Percentiles rank a stretch among this genome's conserved stretches.
Conservation (phyloP, 202 grass and related monocot genomes). For the Elaeis oleifera region DNA sequence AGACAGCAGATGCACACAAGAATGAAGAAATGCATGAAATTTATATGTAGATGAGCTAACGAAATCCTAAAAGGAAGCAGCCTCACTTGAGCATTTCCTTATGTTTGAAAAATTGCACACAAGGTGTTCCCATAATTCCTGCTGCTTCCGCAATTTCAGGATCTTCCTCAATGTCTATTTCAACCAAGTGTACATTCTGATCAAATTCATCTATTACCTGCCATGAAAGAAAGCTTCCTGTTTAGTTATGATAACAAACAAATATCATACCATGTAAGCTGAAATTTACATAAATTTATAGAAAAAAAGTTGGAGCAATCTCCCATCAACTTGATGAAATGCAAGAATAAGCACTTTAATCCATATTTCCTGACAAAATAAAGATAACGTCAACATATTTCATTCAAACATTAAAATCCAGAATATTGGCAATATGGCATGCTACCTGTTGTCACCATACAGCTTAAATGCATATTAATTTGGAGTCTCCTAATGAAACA, state of each 20-base stretch:
- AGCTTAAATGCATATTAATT: too few relatives aligned
- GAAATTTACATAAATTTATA: too few relatives aligned
- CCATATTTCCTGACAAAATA: too few relatives aligned
- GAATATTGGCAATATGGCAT: too few relatives aligned
- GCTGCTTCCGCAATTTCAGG: conserved; percentile 95
- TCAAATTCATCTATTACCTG: conserved; percentile 90
- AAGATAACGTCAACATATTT: too few relatives aligned
- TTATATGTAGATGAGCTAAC: background rate
- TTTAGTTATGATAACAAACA: background rate
- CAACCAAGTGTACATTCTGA: conserved; percentile 66
- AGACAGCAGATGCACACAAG: background rate
- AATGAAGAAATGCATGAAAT: background rate
- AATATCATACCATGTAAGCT: too few relatives aligned
- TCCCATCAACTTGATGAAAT: too few relatives aligned
- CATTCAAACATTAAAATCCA: too few relatives aligned
- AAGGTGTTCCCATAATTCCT: conserved; percentile 98
- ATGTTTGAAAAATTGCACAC: conserved; percentile 97
- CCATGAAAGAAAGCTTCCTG: conserved; percentile 2
- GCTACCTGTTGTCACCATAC: too few relatives aligned
- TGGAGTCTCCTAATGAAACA: too few relatives aligned
- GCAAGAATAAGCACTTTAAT: too few relatives aligned
- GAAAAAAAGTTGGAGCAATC: too few relatives aligned
- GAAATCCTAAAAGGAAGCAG: conserved; percentile 6
- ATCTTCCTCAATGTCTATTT: conserved; percentile 99
- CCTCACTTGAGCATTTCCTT: conserved; percentile 98